Percentiles rank a stretch among this genome's conserved stretches.
Conservation (phyloP, 108 stramenopile species). For the Cyclostephanos invisitatus region DNA sequence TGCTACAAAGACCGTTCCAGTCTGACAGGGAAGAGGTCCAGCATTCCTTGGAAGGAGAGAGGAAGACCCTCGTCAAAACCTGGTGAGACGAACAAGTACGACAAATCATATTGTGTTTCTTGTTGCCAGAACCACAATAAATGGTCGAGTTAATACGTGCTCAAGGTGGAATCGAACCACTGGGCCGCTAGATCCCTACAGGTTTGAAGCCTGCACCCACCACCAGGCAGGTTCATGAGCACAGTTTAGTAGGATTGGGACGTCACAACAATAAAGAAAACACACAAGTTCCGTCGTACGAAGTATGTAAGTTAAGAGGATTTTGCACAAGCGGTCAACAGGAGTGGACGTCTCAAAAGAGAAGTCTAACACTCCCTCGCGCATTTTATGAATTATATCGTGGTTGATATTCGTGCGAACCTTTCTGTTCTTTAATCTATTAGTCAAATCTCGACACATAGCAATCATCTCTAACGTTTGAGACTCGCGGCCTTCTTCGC, state of each 20-base stretch:
- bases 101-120: too few species aligned
- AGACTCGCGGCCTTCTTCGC: conserved; percentile 96
- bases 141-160: not conserved
- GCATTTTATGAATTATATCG: conserved; percentile 37
- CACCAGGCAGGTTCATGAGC: conserved; percentile 10
- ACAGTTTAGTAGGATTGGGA: not conserved
- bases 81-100: too few species aligned
- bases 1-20: too few species aligned
- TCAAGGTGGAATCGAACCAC: conserved; percentile 15
- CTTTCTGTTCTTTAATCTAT: conserved; percentile 22
- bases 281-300: not conserved
- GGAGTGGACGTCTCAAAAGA: conserved; percentile 17
- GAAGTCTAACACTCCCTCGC: conserved; percentile 30
- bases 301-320: not conserved
- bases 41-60: too few species aligned
- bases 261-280: too few species aligned
- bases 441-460: not conserved
- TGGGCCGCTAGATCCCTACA: conserved; percentile 12
- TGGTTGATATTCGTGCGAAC: conserved; percentile 21
- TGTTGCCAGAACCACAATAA: too few species aligned
- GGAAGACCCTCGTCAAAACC: too few species aligned
- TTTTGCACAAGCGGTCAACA: conserved; percentile 7
- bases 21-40: too few species aligned
- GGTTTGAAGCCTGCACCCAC: conserved; percentile 10
- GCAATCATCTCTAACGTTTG: conserved; percentile 51